Evolutionary conservation across 2,329 filamentous ascomycete species (phyloP).

Genomic region (Pseudopyricularia javanii): DNA sequence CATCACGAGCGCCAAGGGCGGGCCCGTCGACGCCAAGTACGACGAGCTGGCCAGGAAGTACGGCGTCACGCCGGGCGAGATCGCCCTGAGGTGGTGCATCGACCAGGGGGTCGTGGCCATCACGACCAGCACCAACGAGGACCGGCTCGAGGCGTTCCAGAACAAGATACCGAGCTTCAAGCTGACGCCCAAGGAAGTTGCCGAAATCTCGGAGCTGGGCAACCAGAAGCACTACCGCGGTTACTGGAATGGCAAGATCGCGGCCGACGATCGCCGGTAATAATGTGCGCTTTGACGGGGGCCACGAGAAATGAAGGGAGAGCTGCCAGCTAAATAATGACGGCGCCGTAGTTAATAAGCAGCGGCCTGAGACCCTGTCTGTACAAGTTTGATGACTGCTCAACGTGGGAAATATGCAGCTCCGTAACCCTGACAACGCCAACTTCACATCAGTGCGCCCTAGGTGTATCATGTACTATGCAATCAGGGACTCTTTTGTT

Average conservation of each 20-base stretch:
- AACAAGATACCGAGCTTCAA: conserved; percentile 39
- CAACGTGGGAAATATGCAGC: background rate
- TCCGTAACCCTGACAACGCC: background rate
- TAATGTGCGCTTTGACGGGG: background rate
- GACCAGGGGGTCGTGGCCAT: conserved; percentile 47
- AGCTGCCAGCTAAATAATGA: background rate
- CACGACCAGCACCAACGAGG: conserved; percentile 47
- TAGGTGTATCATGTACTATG: background rate
- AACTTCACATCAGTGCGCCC: background rate
- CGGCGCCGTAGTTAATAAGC: background rate
- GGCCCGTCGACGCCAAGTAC: conserved; percentile 40
- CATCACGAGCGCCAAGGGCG: conserved; percentile 32
- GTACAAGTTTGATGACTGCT: background rate
- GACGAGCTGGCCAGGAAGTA: conserved; percentile 43
- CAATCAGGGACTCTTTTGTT: conserved; percentile 7
- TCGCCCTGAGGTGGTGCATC: conserved; percentile 46
- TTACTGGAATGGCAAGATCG: conserved; percentile 45
- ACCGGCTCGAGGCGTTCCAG: conserved; percentile 43
- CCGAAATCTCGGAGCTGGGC: conserved; percentile 41
- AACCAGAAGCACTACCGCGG: conserved; percentile 47
- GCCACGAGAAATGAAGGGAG: background rate
- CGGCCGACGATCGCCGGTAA: conserved; percentile 30
- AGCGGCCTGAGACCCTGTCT: background rate
- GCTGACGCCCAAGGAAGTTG: conserved; percentile 45
- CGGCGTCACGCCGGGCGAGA: conserved; percentile 38